Base-by-base conservation (phyloP, 306 rosid species). In the Gastrolobium bilobum region DNA sequence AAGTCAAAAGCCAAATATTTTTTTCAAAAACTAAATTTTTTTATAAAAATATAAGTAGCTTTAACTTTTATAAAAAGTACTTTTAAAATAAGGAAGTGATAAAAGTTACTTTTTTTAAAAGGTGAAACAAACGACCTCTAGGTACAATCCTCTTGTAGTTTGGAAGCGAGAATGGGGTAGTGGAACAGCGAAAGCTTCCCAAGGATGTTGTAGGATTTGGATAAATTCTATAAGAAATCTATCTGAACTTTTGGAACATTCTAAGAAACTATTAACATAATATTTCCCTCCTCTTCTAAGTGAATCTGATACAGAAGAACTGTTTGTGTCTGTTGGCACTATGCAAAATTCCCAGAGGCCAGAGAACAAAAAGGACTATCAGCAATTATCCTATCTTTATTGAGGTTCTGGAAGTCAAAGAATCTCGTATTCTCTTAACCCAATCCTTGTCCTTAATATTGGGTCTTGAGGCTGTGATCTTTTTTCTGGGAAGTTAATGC, bases 321-420 rank as follows among this genome's bases (percentile, higher is more conserved):
- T 71, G 37, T 30, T 73, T 63, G 81, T 43, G 5, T 68, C 39
- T 20, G 85, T 52, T 57, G 76, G 42, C 39, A 34, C 3, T 9
- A 74, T 15, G 82, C 76, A 51, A 92, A 92, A 84, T 88, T 92
- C 97, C 94, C 90, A 70, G 84, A 86, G 59, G 81, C 82, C 38
- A 81, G 65, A 73, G 80, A 78, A 76, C 54, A 58, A 48, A 84
- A 60, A 30, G 71, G 76, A 58, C 77, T 68, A 53, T 78, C 84
- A 44, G 73, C 7, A n/a, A 52, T n/a, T n/a, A n/a, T n/a, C n/a
- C n/a, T n/a, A n/a, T n/a, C 46, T 63, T 85, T 84, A 4, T 60
- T 68, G 4, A 75, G 67, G 73, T 56, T 86, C 10, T 68, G 76
- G 77, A 88, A 85, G 53, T 87, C 88, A 67, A 85, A 86, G 74